Evolutionary conservation across 179 eudicot species (phyloP).

Genomic region (Amaranthus tricolor): DNA sequence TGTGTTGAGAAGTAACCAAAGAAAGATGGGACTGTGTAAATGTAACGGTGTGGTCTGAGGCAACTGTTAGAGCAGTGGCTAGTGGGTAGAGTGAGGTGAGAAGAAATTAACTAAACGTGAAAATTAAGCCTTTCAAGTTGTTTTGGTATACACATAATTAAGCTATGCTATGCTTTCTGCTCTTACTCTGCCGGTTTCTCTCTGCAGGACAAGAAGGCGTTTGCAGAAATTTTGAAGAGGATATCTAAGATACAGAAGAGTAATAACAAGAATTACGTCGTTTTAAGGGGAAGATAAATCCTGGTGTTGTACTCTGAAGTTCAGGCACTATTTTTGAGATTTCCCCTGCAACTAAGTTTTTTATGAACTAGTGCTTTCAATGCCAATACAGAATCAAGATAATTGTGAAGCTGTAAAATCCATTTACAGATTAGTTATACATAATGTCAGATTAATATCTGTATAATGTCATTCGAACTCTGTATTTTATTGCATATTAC

Average conservation of each 20-base stretch:
- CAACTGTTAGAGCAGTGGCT: background rate
- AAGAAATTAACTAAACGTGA: background rate
- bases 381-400: background rate
- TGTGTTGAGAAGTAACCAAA: too few species aligned
- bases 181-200: background rate
- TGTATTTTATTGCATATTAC: too few species aligned
- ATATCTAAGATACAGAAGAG: conserved; percentile 83
- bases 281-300: conserved; percentile 36
- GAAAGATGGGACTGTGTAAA: too few species aligned
- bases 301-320: background rate
- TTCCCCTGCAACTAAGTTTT: background rate
- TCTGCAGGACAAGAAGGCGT: conserved; percentile 84
- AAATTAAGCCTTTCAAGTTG: background rate
- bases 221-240: conserved; percentile 77
- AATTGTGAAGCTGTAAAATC: conserved; percentile 6
- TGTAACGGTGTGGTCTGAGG: too few species aligned
- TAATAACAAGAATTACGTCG: conserved; percentile 57
- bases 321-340: background rate
- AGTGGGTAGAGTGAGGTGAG: background rate
- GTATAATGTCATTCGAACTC: background rate
- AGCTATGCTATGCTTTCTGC: background rate
- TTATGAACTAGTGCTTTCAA: background rate
- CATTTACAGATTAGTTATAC: background rate
- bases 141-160: background rate
- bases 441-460: background rate